These are phyloP conservation scores for Tephrocybe sp. DNA, from an alignment of 768 basidiomycete species.

Conservation along the genomic window DNA sequence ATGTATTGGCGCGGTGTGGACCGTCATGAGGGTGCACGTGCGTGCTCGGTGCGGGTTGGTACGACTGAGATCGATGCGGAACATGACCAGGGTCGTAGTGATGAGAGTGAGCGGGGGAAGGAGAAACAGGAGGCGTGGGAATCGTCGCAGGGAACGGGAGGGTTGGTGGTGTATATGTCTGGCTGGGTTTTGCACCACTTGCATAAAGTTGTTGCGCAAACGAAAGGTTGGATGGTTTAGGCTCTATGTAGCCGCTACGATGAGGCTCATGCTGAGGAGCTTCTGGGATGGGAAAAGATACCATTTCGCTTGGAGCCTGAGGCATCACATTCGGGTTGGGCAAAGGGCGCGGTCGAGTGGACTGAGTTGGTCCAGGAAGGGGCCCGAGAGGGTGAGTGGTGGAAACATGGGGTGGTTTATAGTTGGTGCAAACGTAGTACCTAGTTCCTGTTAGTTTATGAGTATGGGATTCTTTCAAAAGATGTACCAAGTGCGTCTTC, in stretches of 20 bases:
- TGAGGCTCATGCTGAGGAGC: background rate
- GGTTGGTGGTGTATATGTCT: slow-evolving; percentile 1
- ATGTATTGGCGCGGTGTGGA: slow-evolving; percentile 12
- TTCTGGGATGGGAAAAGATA: slow-evolving; percentile 5
- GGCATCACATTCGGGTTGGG: background rate
- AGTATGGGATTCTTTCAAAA: background rate
- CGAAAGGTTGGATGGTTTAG: slow-evolving; percentile 5
- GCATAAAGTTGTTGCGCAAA: slow-evolving; percentile 20
- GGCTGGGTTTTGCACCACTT: slow-evolving; percentile 6
- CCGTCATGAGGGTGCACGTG: background rate
- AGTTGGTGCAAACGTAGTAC: slow-evolving; percentile 18
- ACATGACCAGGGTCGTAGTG: background rate
- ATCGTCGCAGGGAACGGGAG: background rate
- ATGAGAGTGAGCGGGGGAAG: background rate
- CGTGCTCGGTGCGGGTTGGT: background rate
- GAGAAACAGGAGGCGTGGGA: background rate
- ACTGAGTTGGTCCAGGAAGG: background rate
- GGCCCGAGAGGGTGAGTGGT: slow-evolving; percentile 17
- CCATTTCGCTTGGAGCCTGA: background rate
- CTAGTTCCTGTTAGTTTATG: background rate
- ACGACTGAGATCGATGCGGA: slow-evolving; percentile 11
- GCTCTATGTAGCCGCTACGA: too few relatives aligned
- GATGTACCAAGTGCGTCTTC: slow-evolving; percentile 9
- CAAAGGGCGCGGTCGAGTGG: background rate
- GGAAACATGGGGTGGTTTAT: slow-evolving; percentile 13